Percentiles rank a stretch among this genome's conserved stretches.
Evolutionary conservation across 164 flowering plant species (phyloP).

Genomic region (Umbilicus rupestris): DNA sequence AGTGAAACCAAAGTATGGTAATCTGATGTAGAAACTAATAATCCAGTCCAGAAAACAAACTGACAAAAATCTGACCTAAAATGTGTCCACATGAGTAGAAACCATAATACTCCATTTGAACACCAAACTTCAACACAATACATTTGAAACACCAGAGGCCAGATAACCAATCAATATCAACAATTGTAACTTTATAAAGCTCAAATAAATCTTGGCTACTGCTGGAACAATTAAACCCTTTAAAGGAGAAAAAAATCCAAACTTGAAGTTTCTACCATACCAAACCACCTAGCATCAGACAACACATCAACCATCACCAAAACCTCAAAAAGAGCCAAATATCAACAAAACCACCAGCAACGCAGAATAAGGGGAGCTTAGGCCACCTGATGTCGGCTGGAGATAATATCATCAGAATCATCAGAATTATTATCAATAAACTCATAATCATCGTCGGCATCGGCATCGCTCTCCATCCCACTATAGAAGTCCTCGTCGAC

Average conservation of each 20-base stretch:
- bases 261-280: neutral
- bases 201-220: neutral
- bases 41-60: too few species aligned
- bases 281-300: neutral
- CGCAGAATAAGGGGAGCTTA: too few species aligned
- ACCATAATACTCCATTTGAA: too few species aligned
- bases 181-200: neutral
- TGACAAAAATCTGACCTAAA: too few species aligned
- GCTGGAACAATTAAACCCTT: neutral
- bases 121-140: too few species aligned
- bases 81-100: too few species aligned
- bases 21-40: too few species aligned
- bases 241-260: neutral
- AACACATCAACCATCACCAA: neutral
- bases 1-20: too few species aligned
- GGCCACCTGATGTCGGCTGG: constrained; percentile 34
- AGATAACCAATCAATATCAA: too few species aligned
- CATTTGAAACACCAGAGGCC: too few species aligned
- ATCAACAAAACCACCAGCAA: neutral
- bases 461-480: constrained; percentile 27
- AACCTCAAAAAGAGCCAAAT: neutral
- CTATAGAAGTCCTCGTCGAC: constrained; percentile 37
- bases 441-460: constrained; percentile 30
- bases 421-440: constrained; percentile 50
- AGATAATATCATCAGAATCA: constrained; percentile 37